These are phyloP conservation scores for Wickerhamomyces pijperi DNA, from an alignment of 805 yeast species.

Conservation along the genomic window DNA sequence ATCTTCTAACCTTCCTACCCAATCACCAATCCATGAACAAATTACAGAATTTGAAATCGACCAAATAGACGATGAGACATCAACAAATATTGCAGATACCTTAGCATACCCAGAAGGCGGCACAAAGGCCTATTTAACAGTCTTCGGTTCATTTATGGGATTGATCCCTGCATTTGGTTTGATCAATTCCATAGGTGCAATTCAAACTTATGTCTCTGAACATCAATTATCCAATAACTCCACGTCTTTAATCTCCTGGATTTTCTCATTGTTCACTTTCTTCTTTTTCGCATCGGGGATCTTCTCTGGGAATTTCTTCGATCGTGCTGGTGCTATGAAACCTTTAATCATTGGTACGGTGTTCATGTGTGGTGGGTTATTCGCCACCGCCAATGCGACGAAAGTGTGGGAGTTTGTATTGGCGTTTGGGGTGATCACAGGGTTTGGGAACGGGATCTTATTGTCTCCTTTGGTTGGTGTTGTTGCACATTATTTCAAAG, in stretches of 20 bases:
- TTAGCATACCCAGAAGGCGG: constrained; percentile 51
- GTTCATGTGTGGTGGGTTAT: constrained; percentile 38
- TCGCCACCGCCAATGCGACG: constrained; percentile 44
- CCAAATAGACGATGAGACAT: not conserved
- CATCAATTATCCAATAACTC: constrained; percentile 41
- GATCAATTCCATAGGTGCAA: constrained; percentile 52
- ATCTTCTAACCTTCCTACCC: too few relatives aligned
- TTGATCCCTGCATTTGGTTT: constrained; percentile 48
- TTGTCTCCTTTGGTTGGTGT: constrained; percentile 53
- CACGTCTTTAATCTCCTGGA: constrained; percentile 50
- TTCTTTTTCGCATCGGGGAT: constrained; percentile 42
- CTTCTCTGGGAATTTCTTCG: constrained; percentile 53
- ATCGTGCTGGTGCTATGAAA: constrained; percentile 41
- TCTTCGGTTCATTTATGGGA: constrained; percentile 52
- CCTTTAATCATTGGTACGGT: constrained; percentile 34
- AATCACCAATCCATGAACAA: too few relatives aligned
- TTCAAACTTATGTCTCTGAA: constrained; percentile 45
- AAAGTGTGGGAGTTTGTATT: constrained; percentile 50
- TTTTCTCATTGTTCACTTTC: constrained; percentile 50
- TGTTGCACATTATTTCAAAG: constrained; percentile 55
- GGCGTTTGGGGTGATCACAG: constrained; percentile 44
- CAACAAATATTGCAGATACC: constrained; percentile 8
- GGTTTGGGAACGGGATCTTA: constrained; percentile 48
- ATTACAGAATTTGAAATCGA: too few relatives aligned
- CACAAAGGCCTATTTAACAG: constrained; percentile 40